Percentiles rank a stretch among this genome's conserved stretches.
These are phyloP conservation scores for Boletus subluridellus DNA, from an alignment of 1,284 basidiomycete genomes.

Conservation along the genomic window DNA sequence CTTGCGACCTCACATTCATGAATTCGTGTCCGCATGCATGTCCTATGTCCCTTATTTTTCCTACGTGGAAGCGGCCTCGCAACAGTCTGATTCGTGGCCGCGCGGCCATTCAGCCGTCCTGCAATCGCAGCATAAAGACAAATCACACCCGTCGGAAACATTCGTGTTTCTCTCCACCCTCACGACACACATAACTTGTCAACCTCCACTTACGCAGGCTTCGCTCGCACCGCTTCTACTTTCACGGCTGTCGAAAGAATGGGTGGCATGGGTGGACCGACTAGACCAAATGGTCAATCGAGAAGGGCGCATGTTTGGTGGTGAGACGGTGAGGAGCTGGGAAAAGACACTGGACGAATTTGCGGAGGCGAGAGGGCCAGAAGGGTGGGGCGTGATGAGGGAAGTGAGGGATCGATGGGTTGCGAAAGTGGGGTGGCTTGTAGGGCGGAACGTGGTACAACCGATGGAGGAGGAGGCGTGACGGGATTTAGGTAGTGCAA, in stretches of 20 bases:
- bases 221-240: constrained; percentile 55
- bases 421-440: constrained; percentile 70
- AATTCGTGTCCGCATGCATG: constrained; percentile 69
- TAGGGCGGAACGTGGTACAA: constrained; percentile 52
- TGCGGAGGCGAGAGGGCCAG: constrained; percentile 47
- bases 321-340: constrained; percentile 65
- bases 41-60: constrained; percentile 83
- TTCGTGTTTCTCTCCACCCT: constrained; percentile 67
- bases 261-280: constrained; percentile 70
- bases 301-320: constrained; percentile 75
- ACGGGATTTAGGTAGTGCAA: not conserved
- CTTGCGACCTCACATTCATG: constrained; percentile 67
- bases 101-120: constrained; percentile 42
- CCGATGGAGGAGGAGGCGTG: constrained; percentile 53
- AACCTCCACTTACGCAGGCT: constrained; percentile 61
- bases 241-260: constrained; percentile 64
- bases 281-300: constrained; percentile 65
- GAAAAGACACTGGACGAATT: constrained; percentile 63
- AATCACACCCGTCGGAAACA: constrained; percentile 66
- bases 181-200: constrained; percentile 62
- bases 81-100: constrained; percentile 30
- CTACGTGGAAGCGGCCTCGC: constrained; percentile 36
- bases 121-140: constrained; percentile 55
- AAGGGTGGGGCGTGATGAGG: constrained; percentile 53
- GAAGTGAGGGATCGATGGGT: constrained; percentile 68